Evolutionary conservation across 2,329 filamentous ascomycete genomes (phyloP).

Genomic region (Venturia pyrina): DNA sequence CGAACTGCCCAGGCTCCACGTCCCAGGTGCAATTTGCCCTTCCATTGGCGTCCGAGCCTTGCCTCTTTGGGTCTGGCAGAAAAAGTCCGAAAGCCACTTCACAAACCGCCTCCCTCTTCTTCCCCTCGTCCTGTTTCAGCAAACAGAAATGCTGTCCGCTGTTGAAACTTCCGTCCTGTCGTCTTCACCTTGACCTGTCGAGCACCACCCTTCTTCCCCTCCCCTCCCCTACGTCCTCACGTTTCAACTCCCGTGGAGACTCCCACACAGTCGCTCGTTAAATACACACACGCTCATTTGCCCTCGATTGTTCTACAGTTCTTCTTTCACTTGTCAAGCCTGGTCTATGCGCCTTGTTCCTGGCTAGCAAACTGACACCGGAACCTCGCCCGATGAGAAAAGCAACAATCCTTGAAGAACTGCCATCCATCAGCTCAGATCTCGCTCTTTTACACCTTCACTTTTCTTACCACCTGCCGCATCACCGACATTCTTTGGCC

Average conservation of each 20-base stretch:
- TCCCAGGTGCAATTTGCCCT: not conserved
- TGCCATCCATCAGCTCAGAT: not conserved
- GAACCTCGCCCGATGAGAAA: slow-evolving; percentile 1
- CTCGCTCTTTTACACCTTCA: not conserved
- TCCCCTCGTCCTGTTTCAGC: not conserved
- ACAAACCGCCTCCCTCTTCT: not conserved
- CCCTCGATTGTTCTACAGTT: not conserved
- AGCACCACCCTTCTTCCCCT: not conserved
- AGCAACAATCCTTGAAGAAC: not conserved
- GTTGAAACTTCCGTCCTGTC: not conserved
- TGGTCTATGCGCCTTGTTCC: slow-evolving; percentile 1
- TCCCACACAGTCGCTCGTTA: not conserved
- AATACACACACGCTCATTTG: slow-evolving; percentile 5
- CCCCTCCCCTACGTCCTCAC: not conserved
- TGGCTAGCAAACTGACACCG: not conserved
- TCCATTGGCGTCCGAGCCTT: not conserved
- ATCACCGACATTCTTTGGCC: not conserved
- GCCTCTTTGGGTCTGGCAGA: not conserved
- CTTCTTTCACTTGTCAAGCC: not conserved
- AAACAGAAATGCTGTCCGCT: not conserved
- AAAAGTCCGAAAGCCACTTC: not conserved
- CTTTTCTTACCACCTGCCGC: not conserved
- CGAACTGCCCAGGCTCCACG: not conserved
- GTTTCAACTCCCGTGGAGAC: not conserved
- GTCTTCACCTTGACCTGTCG: not conserved